phyloP scores from a whole-genome alignment of 1,139 yeast genomes.

The Taphrina flavorubra region DNA sequence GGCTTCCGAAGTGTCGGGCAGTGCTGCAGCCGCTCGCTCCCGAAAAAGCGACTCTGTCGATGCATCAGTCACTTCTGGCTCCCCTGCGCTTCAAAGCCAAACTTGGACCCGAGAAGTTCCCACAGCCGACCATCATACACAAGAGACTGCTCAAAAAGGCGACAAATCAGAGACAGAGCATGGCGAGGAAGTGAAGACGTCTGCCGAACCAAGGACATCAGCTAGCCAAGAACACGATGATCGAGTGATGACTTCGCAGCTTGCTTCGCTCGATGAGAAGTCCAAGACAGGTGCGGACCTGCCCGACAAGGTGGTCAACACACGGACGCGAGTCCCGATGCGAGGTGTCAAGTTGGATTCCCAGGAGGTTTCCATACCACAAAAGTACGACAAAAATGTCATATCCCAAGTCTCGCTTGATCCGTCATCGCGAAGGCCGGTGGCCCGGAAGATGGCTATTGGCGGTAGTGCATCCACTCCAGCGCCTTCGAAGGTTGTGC shows the following conservation, averaged over 20 bases:
- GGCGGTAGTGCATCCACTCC: not conserved
- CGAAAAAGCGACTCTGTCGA: not conserved
- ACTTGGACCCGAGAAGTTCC: not conserved
- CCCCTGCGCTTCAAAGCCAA: not conserved
- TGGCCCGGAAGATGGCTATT: not conserved
- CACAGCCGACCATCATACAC: not conserved
- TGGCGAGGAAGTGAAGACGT: not conserved
- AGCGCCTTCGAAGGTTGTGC: not conserved
- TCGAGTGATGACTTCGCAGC: not conserved
- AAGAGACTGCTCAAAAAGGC: not conserved
- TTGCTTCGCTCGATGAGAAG: not conserved
- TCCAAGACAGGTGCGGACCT: not conserved
- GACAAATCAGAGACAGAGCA: not conserved
- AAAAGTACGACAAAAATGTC: slow-evolving; percentile 2
- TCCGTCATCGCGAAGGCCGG: not conserved
- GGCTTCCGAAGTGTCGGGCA: slow-evolving; percentile 6
- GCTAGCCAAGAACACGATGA: slow-evolving; percentile 17
- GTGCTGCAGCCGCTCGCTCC: slow-evolving; percentile 1
- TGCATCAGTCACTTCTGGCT: not conserved
- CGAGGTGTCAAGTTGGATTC: slow-evolving; percentile 33
- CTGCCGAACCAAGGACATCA: not conserved
- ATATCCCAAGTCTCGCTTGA: not conserved
- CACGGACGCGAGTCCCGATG: slow-evolving; percentile 11
- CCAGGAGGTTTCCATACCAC: slow-evolving; percentile 23
- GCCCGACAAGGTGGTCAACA: not conserved